phyloP scores from a whole-genome alignment of 768 basidiomycete genomes.

The Leccinum broughii region DNA sequence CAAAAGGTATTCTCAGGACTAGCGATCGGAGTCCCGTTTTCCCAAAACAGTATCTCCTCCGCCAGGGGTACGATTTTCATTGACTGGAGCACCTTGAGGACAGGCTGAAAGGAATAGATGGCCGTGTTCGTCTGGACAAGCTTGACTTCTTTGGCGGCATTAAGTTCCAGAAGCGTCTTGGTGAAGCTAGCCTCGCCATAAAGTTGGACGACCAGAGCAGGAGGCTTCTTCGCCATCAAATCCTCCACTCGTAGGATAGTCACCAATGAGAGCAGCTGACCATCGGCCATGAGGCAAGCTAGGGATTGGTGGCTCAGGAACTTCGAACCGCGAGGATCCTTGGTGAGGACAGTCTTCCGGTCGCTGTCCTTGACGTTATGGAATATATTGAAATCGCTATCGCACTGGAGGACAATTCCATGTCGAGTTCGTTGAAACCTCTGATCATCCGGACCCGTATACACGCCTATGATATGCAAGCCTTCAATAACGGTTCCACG shows the following conservation, averaged over 20 bases:
- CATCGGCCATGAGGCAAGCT: conserved; percentile 51
- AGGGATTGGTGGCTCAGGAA: conserved; percentile 56
- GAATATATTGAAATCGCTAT: conserved; percentile 39
- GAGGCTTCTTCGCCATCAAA: conserved; percentile 46
- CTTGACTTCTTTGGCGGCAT: conserved; percentile 35
- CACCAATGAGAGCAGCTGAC: conserved; percentile 51
- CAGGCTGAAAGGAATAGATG: conserved; percentile 61
- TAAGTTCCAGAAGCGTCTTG: conserved; percentile 43
- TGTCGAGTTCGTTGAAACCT: conserved; percentile 37
- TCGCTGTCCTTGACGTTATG: conserved; percentile 36
- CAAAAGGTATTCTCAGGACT: conserved; percentile 8
- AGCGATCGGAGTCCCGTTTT: conserved; percentile 22
- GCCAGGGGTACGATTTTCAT: conserved; percentile 46
- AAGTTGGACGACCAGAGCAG: conserved; percentile 54
- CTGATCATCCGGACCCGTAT: conserved; percentile 30
- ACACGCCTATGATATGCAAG: conserved; percentile 38
- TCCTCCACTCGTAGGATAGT: conserved; percentile 55
- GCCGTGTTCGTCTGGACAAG: conserved; percentile 62
- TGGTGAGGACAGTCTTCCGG: conserved; percentile 38
- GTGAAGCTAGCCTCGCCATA: conserved; percentile 42
- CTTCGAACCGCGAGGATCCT: conserved; percentile 36
- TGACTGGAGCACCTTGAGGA: conserved; percentile 56
- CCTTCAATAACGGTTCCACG: conserved; percentile 42
- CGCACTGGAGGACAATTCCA: conserved; percentile 42
- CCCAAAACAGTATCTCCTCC: conserved; percentile 57